A percentile compares a stretch with the other conserved stretches of the same genome.
Conservation (phyloP, 1,284 basidiomycete species). For the Cryptococcus sp. region DNA sequence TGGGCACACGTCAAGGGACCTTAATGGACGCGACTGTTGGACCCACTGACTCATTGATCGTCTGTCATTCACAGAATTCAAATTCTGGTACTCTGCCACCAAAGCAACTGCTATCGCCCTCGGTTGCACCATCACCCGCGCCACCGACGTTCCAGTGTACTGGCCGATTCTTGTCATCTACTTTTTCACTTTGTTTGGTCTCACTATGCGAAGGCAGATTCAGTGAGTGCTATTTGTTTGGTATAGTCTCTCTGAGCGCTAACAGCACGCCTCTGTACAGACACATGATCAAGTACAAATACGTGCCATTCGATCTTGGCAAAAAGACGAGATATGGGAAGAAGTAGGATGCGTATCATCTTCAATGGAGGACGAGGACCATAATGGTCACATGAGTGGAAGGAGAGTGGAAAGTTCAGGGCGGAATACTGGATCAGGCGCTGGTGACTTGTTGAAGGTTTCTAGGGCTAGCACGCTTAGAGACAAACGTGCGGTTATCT, state of each 20-base stretch:
- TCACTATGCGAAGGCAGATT: conserved; percentile 91
- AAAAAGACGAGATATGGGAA: conserved; percentile 49
- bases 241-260: not conserved
- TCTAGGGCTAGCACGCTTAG: not conserved
- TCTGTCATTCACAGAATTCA: conserved; percentile 34
- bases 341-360: conserved; percentile 30
- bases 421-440: not conserved
- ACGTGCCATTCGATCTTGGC: conserved; percentile 55
- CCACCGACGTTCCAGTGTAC: conserved; percentile 94
- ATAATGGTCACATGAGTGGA: not conserved
- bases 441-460: not conserved
- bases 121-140: conserved; percentile 72
- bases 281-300: conserved; percentile 99
- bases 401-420: not conserved
- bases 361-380: no score
- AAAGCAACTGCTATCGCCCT: conserved; percentile 81
- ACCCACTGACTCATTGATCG: not conserved
- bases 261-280: conserved; percentile 53
- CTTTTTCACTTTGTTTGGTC: conserved; percentile 80
- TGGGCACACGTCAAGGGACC: not conserved
- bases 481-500: not conserved
- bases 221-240: conserved; percentile 59
- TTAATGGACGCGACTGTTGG: not conserved
- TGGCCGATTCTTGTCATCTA: conserved; percentile 97
- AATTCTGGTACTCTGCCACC: conserved; percentile 82